Conservation (phyloP, 169 alveolate species). For the Cyclospora cayetanensis region DNA sequence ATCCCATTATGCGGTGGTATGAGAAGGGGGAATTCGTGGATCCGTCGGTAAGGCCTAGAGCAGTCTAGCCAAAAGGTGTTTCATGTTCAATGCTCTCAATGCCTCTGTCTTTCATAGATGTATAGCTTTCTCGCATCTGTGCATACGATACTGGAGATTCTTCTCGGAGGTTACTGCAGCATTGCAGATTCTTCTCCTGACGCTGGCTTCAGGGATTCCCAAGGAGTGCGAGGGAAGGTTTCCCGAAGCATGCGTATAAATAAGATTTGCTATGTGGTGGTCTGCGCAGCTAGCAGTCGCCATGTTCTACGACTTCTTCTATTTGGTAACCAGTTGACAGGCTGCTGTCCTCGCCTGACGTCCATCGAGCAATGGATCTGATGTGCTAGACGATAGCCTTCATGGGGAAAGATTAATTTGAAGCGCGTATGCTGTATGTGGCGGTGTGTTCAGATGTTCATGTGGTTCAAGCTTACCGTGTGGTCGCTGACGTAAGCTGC, state of each 20-base stretch:
- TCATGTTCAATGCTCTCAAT: not conserved
- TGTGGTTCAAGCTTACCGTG: slow-evolving; percentile 70
- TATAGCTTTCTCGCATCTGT: not conserved
- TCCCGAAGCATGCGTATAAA: too few relatives aligned
- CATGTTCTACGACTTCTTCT: slow-evolving; percentile 73
- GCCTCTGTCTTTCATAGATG: not conserved
- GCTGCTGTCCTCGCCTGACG: not conserved
- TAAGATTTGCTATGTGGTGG: not conserved
- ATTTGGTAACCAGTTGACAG: slow-evolving; percentile 40
- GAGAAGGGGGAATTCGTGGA: slow-evolving; percentile 58
- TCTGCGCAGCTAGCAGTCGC: slow-evolving; percentile 63
- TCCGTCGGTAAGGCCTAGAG: slow-evolving; percentile 55
- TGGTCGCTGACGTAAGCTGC: slow-evolving; percentile 72
- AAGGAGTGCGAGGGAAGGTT: too few relatives aligned
- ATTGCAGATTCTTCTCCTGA: too few relatives aligned
- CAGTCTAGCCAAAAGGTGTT: not conserved
- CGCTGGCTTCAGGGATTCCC: too few relatives aligned
- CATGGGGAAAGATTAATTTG: not conserved
- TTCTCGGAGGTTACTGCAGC: too few relatives aligned
- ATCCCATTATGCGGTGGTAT: slow-evolving; percentile 66
- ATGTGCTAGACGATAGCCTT: not conserved
- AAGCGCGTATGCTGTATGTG: not conserved
- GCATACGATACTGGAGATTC: not conserved
- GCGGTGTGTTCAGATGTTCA: slow-evolving; percentile 60
- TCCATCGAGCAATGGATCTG: too few relatives aligned